Evolutionary conservation across 441 rosid genomes (phyloP).

Genomic region (Bocquillonia castaneifolia): DNA sequence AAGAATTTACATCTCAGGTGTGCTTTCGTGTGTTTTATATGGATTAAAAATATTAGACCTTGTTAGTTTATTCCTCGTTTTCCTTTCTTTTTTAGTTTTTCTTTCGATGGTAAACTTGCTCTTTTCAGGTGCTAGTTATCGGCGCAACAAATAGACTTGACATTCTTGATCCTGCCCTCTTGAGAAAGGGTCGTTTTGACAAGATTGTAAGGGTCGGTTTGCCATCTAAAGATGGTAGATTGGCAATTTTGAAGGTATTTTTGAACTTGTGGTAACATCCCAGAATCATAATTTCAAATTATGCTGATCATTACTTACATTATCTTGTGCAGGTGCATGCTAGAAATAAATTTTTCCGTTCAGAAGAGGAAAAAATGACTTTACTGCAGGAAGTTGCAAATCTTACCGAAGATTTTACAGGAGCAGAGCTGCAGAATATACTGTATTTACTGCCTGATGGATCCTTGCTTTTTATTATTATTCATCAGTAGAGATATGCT

Average conservation of each 20-base stretch:
- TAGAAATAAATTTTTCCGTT: slow-evolving; percentile 78
- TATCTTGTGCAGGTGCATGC: slow-evolving; percentile 73
- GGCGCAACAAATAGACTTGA: slow-evolving; percentile 98
- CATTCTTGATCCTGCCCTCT: slow-evolving; percentile 91
- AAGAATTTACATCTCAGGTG: slow-evolving; percentile 86
- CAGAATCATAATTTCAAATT: slow-evolving; percentile 14
- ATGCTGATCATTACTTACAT: slow-evolving; percentile 18
- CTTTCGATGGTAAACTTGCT: slow-evolving; percentile 25
- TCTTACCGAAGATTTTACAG: slow-evolving; percentile 82
- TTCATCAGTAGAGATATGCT: slow-evolving; percentile 20
- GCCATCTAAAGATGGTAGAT: slow-evolving; percentile 91
- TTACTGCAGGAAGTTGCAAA: slow-evolving; percentile 79
- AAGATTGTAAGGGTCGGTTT: slow-evolving; percentile 93
- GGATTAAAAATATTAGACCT: slow-evolving; percentile 3
- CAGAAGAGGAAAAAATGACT: slow-evolving; percentile 72
- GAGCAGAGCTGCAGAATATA: slow-evolving; percentile 97
- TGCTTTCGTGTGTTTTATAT: slow-evolving; percentile 23
- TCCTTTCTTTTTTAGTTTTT: no score
- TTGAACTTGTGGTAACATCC: slow-evolving; percentile 8
- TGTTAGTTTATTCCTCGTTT: no score
- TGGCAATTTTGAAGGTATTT: slow-evolving; percentile 80
- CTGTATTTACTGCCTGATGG: slow-evolving; percentile 38
- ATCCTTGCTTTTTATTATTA: slow-evolving; percentile 8
- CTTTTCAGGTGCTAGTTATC: slow-evolving; percentile 73
- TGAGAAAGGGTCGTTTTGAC: slow-evolving; percentile 98